Base-by-base conservation (phyloP, 768 basidiomycete genomes). In the Omphalotus guepiniiformis region DNA sequence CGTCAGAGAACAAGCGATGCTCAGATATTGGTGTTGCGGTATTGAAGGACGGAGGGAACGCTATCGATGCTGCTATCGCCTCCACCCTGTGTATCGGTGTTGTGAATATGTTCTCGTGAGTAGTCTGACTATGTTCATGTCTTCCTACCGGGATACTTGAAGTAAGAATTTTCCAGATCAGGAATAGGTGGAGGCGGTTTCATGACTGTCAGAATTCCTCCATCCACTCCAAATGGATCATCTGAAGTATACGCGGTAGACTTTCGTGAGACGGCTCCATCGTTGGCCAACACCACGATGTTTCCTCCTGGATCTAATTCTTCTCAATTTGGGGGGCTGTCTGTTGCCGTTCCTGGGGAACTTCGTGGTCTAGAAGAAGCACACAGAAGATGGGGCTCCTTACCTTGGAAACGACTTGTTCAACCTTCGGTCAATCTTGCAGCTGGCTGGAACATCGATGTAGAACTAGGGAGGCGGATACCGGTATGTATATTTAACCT, bases 301-400 rank as follows among this genome's bases (percentile, higher is more conserved):
- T 97, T 80, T 65, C 57, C 66, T 27, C 65, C 73, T 11, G 62
- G 81, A 35, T 72, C 87, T 2, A 53, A 62, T 3, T 66, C 72
- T 2, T 72, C 91, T 15, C 70, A 57, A 48, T 80, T 73, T 48
- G 95, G 96, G 3, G 94, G 96, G 3, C 68, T 97, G 45, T 64
- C 92, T 5, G 80, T 95, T n/a, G 94, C 80, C 19, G 85, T 96
- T 0, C 96, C 96, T 1, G 88, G 94, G 7, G 94, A 98, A 67
- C 62, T 98, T 38, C 78, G 85, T 19, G 96, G 94, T 8, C 75
- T 97, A 26, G 81, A 85, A 61, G 87, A 84, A 60, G 91, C 89
- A 0, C 86, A 94, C 64, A 69, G 73, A 34, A 76, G 83, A 21
- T 96, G 93, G 83, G 95, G 93, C 0, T 76, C 67, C 29, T 57